Evolutionary conservation across 129 eudicot species (phyloP), one percentile per base, ranked within the genome.

Genomic region (Ambrosia trifida): DNA sequence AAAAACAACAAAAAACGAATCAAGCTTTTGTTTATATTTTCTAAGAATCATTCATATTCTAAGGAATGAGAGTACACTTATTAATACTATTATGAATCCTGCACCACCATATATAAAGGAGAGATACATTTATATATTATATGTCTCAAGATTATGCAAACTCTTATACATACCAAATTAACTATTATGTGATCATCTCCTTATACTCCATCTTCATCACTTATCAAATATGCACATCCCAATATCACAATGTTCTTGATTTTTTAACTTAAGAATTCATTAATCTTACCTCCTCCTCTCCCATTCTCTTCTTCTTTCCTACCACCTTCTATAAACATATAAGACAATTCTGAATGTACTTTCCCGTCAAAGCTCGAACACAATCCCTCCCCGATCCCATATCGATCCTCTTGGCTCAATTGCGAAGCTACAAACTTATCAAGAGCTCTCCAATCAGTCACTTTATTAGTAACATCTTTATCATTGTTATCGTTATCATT

Each of bases 381-480:
- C 17, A 70, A 38, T n/a, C 74, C 67, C 38, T 57, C 24, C 33
- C 51, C 80, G 5, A 57, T 45, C 16, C 53, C 82, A 2, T 60
- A 58, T 40, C 65, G 56, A 38, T 83, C 86, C 71, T 83, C 98
- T 28, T 92, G 96, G 76, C 98, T 89, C 51, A 93, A 69, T 68
- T 93, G 98, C 43, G 98, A 93, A 40, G 98, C 98, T 14, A 93
- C 98, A 84, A 93, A 89, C 81, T 85, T 93, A 72, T 93, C 98
- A 61, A 93, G 91, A 24, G 76, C 95, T 82, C 98, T 93, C 98
- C 98, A 93, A 71, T 89, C 96, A 3, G 89, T 76, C 61, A 87
- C 85, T 73, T 87, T 83, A 64, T 64, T 40, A 3, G 11, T 17
- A 14, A 35, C 9, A 32, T 51, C 54, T 50, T 38, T 69, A 50